These are phyloP conservation scores for Leptographium galeiforme DNA, from an alignment of 2,329 filamentous ascomycete genomes.

Conservation along the genomic window DNA sequence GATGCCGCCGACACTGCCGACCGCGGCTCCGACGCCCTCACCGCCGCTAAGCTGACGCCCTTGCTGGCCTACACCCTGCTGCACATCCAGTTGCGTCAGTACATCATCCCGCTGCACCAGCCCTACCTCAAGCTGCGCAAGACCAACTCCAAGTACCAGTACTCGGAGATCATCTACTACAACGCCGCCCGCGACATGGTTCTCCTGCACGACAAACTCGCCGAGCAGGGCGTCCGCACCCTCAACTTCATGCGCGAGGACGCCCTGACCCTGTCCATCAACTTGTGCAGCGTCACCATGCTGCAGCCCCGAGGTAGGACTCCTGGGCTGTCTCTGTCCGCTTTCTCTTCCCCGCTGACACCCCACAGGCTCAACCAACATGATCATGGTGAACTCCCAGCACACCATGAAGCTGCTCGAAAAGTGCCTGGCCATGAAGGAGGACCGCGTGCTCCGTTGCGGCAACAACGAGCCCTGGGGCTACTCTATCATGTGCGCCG, in stretches of 20 bases:
- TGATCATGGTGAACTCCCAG: slow-evolving; percentile 48
- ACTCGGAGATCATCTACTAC: slow-evolving; percentile 50
- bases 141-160: slow-evolving; percentile 47
- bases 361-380: slow-evolving; percentile 34
- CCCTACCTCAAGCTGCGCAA: slow-evolving; percentile 46
- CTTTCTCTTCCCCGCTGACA: neutral
- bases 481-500: slow-evolving; percentile 50
- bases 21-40: slow-evolving; percentile 15
- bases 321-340: neutral
- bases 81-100: slow-evolving; percentile 47
- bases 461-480: slow-evolving; percentile 53
- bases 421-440: slow-evolving; percentile 46
- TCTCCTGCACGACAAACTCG: slow-evolving; percentile 46
- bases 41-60: slow-evolving; percentile 33
- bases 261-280: slow-evolving; percentile 44
- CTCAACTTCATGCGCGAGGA: slow-evolving; percentile 49
- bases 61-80: slow-evolving; percentile 46
- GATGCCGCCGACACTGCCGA: slow-evolving; percentile 20
- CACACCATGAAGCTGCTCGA: slow-evolving; percentile 49
- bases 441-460: slow-evolving; percentile 45
- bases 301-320: slow-evolving; percentile 35
- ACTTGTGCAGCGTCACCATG: slow-evolving; percentile 47
- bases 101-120: slow-evolving; percentile 48
- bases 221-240: slow-evolving; percentile 43
- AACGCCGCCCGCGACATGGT: slow-evolving; percentile 49